Evolutionary conservation across 2,329 filamentous ascomycete species (phyloP).

Genomic region (Monosporascus ibericus): DNA sequence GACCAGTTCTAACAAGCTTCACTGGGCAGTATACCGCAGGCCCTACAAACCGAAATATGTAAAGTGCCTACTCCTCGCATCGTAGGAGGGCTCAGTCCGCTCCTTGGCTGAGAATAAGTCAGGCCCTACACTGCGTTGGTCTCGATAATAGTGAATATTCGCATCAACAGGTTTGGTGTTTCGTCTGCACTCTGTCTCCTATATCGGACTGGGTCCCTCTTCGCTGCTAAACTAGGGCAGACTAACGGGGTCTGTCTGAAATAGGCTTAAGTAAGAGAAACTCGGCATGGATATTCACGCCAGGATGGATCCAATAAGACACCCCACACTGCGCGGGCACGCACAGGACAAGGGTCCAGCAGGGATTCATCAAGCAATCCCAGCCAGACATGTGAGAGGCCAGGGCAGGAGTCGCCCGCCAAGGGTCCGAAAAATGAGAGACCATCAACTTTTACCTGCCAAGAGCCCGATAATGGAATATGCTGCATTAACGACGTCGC

Average conservation of each 20-base stretch:
- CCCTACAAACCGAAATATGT: not conserved
- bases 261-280: constrained; percentile 10
- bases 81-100: not conserved
- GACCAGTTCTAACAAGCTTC: not conserved
- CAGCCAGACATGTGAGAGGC: too few species aligned
- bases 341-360: not conserved
- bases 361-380: not conserved
- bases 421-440: not conserved
- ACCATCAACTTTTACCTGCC: not conserved
- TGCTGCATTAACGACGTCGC: too few species aligned
- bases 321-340: not conserved
- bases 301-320: constrained; percentile 1
- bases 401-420: not conserved
- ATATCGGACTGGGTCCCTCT: not conserved
- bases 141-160: not conserved
- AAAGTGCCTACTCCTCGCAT: not conserved
- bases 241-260: not conserved
- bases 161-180: not conserved
- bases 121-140: not conserved
- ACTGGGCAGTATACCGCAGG: not conserved
- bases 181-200: not conserved
- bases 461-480: too few species aligned
- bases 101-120: not conserved
- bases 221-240: not conserved
- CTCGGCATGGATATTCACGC: constrained; percentile 1